Base-by-base conservation (phyloP, 1,284 basidiomycete species). In the Athelia sp. region DNA sequence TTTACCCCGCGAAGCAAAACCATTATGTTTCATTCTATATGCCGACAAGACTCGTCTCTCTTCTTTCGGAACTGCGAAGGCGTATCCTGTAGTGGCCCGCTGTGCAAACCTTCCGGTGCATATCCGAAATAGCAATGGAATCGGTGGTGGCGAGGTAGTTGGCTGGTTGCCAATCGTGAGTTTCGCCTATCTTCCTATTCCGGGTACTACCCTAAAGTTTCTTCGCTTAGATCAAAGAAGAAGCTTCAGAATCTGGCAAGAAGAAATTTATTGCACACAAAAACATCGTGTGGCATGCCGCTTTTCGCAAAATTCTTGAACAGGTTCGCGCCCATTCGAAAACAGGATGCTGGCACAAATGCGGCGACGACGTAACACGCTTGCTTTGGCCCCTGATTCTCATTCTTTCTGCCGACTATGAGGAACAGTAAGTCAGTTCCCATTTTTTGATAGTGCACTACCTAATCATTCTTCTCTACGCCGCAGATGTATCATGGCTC, bases 31-130 rank as follows among this genome's bases (percentile, higher is more conserved):
- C 32, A 60, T 63, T n/a, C 22, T 78, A 1, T 78, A 74, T 65
- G 70, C 73, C 3, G 70, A 77, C 52, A 77, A 76, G 49, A 70
- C 69, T 4, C 63, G 66, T n/a, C 57, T 77, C 0, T 75, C 71
- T 0, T 65, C 63, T 0, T 76, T 76, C 59, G 70, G 72, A 0
- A 71, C 62, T 0, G 58, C 54, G 6, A 72, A 72, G 46, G 74
- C 64, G 0, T 75, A 77, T 56, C 72, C 74, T 0, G 64, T 77
- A 0, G 54, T 76, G n/a, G 70, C 62, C 0, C 52, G 61, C 3
- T 58, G 65, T 46, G 66, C 54, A 1, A 73, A 75, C 53, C 54
- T 77, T 1, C 67, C 68, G 0, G 40, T 52, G 0, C 46, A 67
- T 0, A 68, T 77, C 14, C 47, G 62, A 1, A 76, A 76, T 60